A percentile compares a stretch with the other conserved stretches of the same genome.
Evolutionary conservation across 2,329 filamentous ascomycete species (phyloP).

Genomic region (Pyrenochaeta sp.): DNA sequence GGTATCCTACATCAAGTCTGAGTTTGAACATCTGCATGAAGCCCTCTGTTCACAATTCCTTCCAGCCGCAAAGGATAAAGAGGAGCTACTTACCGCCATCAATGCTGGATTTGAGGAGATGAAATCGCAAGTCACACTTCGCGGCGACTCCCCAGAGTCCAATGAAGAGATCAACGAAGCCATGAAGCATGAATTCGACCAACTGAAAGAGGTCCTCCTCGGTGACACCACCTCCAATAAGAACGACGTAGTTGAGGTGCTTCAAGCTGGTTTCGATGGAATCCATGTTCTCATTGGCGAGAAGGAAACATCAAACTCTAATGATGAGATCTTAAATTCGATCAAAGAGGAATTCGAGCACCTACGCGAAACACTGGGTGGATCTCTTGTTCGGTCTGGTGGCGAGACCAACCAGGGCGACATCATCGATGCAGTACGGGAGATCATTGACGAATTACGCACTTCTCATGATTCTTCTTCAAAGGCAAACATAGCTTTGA

Average conservation of each 20-base stretch:
- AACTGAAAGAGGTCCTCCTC: constrained; percentile 80
- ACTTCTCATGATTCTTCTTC: constrained; percentile 53
- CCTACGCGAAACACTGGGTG: constrained; percentile 65
- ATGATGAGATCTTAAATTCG: constrained; percentile 56
- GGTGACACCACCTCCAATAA: constrained; percentile 64
- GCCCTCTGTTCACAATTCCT: constrained; percentile 61
- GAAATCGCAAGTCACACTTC: constrained; percentile 50
- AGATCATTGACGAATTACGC: constrained; percentile 55
- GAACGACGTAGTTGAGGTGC: constrained; percentile 68
- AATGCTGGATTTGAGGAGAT: constrained; percentile 52
- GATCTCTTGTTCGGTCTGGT: constrained; percentile 59
- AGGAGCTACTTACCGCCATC: constrained; percentile 51
- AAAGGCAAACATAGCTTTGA: constrained; percentile 51
- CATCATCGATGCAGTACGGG: constrained; percentile 72
- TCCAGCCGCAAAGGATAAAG: constrained; percentile 42
- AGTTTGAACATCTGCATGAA: constrained; percentile 69
- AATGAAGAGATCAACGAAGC: constrained; percentile 67
- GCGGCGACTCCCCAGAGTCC: constrained; percentile 47
- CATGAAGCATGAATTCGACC: constrained; percentile 82
- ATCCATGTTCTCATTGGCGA: constrained; percentile 56
- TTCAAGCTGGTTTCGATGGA: constrained; percentile 62
- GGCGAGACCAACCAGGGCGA: constrained; percentile 67
- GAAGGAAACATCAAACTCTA: constrained; percentile 34
- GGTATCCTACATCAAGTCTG: constrained; percentile 61
- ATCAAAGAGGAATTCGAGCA: constrained; percentile 69